These are phyloP conservation scores for Ustilaginoidea virens DNA, from an alignment of 2,329 filamentous ascomycete species.

Conservation along the genomic window DNA sequence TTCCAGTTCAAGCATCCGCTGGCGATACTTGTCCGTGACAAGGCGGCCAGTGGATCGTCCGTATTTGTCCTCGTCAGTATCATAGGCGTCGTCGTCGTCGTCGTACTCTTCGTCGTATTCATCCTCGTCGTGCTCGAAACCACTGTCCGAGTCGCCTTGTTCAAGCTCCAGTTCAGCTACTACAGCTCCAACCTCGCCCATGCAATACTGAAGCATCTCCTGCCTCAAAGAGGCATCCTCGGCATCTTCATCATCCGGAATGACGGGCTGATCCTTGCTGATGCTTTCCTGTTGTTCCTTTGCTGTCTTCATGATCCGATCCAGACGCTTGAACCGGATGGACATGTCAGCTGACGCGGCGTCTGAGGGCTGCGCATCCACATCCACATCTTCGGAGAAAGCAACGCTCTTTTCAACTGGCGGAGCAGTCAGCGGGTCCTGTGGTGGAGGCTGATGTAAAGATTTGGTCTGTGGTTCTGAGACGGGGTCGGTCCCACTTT, in stretches of 20 bases:
- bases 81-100: conserved; percentile 40
- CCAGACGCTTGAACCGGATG: conserved; percentile 30
- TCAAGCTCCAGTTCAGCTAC: conserved; percentile 85
- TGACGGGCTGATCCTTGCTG: conserved; percentile 29
- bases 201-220: conserved; percentile 81
- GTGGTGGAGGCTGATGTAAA: neutral
- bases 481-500: neutral
- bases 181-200: conserved; percentile 78
- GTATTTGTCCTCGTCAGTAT: conserved; percentile 59
- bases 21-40: conserved; percentile 59
- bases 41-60: conserved; percentile 55
- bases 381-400: conserved; percentile 42
- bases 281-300: conserved; percentile 38
- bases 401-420: conserved; percentile 41
- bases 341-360: conserved; percentile 15
- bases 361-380: conserved; percentile 30
- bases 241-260: conserved; percentile 58
- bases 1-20: conserved; percentile 76
- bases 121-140: conserved; percentile 39
- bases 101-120: conserved; percentile 33
- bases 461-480: neutral
- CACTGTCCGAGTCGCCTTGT: conserved; percentile 44
- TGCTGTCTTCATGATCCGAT: conserved; percentile 40
- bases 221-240: conserved; percentile 69
- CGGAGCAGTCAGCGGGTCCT: neutral